Percentiles rank a stretch among this genome's conserved stretches.
These are phyloP conservation scores for Spathaspora gorwiae DNA, from an alignment of 805 yeast species.

Conservation along the genomic window DNA sequence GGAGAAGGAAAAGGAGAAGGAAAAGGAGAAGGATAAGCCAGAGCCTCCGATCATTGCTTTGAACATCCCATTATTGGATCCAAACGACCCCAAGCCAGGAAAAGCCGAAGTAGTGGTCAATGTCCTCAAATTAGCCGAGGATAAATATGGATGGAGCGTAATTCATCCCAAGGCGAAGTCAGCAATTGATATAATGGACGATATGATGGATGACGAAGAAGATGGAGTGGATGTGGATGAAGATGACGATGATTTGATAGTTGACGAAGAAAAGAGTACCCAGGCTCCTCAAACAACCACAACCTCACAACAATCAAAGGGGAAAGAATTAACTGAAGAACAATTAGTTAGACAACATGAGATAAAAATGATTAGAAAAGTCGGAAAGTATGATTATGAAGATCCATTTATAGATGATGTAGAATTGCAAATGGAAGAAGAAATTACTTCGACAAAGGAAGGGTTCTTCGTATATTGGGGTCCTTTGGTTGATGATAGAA, in stretches of 20 bases:
- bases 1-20: constrained; percentile 8
- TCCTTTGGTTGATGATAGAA: constrained; percentile 61
- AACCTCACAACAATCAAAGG: constrained; percentile 4
- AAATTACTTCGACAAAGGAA: constrained; percentile 85
- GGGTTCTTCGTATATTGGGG: constrained; percentile 97
- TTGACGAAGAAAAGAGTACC: constrained; percentile 3
- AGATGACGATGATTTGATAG: constrained; percentile 14
- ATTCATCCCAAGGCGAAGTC: constrained; percentile 64
- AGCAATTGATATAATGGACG: constrained; percentile 48
- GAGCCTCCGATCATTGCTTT: constrained; percentile 49
- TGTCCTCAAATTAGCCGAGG: constrained; percentile 70
- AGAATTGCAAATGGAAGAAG: constrained; percentile 90
- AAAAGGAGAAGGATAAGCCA: constrained; percentile 17
- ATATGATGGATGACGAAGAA: constrained; percentile 27
- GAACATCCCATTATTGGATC: constrained; percentile 47
- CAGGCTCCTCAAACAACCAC: constrained; percentile 1
- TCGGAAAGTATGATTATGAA: constrained; percentile 85
- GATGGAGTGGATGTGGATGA: constrained; percentile 27
- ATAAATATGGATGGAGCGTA: constrained; percentile 75
- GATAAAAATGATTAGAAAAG: constrained; percentile 57
- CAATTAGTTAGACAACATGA: constrained; percentile 43
- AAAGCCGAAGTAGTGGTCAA: constrained; percentile 65
- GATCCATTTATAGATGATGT: constrained; percentile 97
- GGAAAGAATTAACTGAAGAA: constrained; percentile 31
- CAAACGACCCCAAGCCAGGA: constrained; percentile 49